A percentile compares a stretch with the other conserved stretches of the same genome.
Evolutionary conservation across 1,139 yeast species (phyloP).

Genomic region (Saccharomyces hybrid): DNA sequence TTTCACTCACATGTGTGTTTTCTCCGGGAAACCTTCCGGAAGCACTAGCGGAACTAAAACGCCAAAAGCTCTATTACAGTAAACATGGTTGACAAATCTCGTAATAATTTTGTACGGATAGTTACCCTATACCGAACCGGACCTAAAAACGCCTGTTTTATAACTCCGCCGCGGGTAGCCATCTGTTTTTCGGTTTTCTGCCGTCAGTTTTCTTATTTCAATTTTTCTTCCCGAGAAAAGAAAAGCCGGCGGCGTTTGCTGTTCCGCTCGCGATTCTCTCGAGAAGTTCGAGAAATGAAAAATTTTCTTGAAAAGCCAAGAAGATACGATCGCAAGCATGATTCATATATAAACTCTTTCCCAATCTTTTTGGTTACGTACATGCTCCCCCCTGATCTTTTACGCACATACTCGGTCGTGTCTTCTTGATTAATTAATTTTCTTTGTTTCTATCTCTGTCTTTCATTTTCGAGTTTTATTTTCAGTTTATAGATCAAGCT

Average conservation of each 20-base stretch:
- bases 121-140: not conserved
- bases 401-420: not conserved
- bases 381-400: not conserved
- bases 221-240: not conserved
- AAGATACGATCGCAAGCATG: not conserved
- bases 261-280: constrained; percentile 1
- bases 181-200: not conserved
- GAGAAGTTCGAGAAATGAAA: not conserved
- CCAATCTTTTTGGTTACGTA: not conserved
- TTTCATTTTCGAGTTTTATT: no score
- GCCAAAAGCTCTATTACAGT: no score
- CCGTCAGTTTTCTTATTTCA: not conserved
- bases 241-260: not conserved
- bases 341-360: not conserved
- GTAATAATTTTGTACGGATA: not conserved
- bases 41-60: not conserved
- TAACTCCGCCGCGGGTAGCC: not conserved
- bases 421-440: not conserved
- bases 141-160: not conserved
- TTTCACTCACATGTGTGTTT: not conserved
- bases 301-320: not conserved
- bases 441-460: not conserved
- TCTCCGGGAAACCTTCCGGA: not conserved
- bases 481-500: no score
- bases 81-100: no score